Evolutionary conservation across 345 rosid genomes (phyloP), one percentile per base, ranked within the genome.

Genomic region (Linum trigynum): DNA sequence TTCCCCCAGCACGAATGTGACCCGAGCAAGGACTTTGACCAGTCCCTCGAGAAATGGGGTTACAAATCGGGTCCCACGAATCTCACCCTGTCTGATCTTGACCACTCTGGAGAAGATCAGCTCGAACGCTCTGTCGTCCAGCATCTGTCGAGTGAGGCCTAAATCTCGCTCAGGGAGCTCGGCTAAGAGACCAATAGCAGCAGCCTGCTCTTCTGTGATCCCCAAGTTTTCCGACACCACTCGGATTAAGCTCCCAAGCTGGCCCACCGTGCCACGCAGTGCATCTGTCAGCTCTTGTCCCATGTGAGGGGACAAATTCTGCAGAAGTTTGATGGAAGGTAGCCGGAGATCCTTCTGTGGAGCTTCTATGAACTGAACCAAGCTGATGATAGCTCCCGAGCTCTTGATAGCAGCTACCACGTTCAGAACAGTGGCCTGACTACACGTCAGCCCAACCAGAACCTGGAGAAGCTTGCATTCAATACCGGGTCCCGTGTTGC

Each of bases 401-500:
- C 87, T 88, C 76, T 83, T 94, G 63, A 90, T 85, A 39, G 99
- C 92, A 40, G 95, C 70, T 55, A 90, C 97, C 41, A 90, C 90
- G 10, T 82, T 85, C 55, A 79, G 58, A 72, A 88, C 95, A 59
- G 96, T 75, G 53, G 83, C 65, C 7, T 79, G 80, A 23, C 87
- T 82, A 78, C 55, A 74, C n/a, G 99, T 90, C 59, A 94, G 84
- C 74, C 99, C 99, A 64, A 88, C 95, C 65, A 94, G 99, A 74
- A 94, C 96, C 73, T 87, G 95, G 66, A 94, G 81, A 65, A 94
- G 95, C 66, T 94, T 88, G 72, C 97, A 88, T 72, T 86, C 97
- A 59, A 94, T 88, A 6, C 89, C 86, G 57, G 99, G 99, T 75
- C 97, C 99, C 0, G 99, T 94, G 82, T 94, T 88, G 83, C 95